Evolutionary conservation across 768 basidiomycete species (phyloP).

Genomic region (Albatrellus ellisii): DNA sequence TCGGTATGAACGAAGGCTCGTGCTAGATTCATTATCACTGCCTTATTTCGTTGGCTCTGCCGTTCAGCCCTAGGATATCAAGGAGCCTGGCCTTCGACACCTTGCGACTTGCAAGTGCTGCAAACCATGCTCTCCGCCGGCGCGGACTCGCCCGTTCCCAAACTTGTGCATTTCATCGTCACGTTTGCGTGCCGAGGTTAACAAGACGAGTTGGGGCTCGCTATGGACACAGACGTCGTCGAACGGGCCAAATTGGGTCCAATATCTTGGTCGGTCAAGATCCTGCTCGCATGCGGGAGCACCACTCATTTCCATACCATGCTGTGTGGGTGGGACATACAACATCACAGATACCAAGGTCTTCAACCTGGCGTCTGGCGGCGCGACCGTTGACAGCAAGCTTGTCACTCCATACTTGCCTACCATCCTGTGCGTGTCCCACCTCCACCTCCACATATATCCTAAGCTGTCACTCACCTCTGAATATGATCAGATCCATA

Average conservation of each 20-base stretch:
- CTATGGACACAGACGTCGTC: slow-evolving; percentile 41
- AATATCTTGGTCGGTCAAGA: slow-evolving; percentile 28
- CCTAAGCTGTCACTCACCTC: too few relatives aligned
- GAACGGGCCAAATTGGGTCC: slow-evolving; percentile 53
- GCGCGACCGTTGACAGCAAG: slow-evolving; percentile 47
- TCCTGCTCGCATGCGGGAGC: background rate
- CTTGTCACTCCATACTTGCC: slow-evolving; percentile 41
- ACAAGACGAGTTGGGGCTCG: too few relatives aligned
- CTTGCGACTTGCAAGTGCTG: too few relatives aligned
- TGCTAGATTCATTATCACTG: too few relatives aligned
- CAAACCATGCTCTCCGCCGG: slow-evolving; percentile 47
- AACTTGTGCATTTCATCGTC: slow-evolving; percentile 28
- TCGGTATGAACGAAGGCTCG: too few relatives aligned
- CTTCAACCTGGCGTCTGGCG: slow-evolving; percentile 36
- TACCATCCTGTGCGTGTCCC: slow-evolving; percentile 29
- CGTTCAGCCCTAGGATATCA: too few relatives aligned
- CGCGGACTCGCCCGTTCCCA: slow-evolving; percentile 35
- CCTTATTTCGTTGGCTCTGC: too few relatives aligned
- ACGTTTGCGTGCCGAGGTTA: too few relatives aligned
- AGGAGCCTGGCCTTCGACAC: too few relatives aligned
- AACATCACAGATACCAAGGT: slow-evolving; percentile 43
- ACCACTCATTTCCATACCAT: slow-evolving; percentile 6
- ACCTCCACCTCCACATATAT: too few relatives aligned
- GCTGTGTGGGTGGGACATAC: slow-evolving; percentile 23
- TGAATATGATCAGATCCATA: slow-evolving; percentile 21